A percentile compares a stretch with the other conserved stretches of the same genome.
Evolutionary conservation across 306 rosid species (phyloP).

Genomic region (Adenanthera pavonina): DNA sequence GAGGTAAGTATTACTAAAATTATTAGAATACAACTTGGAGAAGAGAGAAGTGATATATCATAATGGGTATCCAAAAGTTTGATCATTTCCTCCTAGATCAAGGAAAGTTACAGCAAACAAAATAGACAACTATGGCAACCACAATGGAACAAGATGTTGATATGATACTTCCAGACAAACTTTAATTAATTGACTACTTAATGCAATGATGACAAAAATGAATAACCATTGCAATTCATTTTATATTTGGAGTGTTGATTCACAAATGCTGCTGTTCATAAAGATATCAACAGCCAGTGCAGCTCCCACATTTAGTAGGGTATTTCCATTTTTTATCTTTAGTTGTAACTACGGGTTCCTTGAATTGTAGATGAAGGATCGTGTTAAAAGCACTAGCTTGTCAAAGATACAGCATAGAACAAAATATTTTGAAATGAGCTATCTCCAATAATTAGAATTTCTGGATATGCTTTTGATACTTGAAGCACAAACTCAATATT

Average conservation of each 20-base stretch:
- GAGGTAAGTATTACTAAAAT: conserved; percentile 1
- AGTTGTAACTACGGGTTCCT: background rate
- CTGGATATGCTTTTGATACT: too few relatives aligned
- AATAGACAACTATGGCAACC: background rate
- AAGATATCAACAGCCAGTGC: background rate
- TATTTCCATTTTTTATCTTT: rapidly evolving
- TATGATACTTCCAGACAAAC: too few relatives aligned
- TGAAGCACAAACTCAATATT: too few relatives aligned
- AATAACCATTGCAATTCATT: conserved; percentile 29
- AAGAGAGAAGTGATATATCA: background rate
- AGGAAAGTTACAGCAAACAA: background rate
- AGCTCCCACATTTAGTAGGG: conserved; percentile 18
- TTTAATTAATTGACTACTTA: too few relatives aligned
- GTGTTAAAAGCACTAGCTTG: conserved; percentile 18
- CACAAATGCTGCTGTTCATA: background rate
- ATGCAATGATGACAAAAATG: too few relatives aligned
- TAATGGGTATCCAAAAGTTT: background rate
- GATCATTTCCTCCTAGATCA: conserved; percentile 6
- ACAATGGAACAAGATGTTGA: background rate
- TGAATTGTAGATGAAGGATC: background rate
- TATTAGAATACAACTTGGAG: background rate
- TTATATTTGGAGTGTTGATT: conserved; percentile 36
- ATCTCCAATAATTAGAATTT: too few relatives aligned
- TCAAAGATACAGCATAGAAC: background rate
- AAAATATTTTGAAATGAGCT: background rate